Base-by-base conservation (phyloP, 2,329 filamentous ascomycete species). In the Sporothrix inflata region DNA sequence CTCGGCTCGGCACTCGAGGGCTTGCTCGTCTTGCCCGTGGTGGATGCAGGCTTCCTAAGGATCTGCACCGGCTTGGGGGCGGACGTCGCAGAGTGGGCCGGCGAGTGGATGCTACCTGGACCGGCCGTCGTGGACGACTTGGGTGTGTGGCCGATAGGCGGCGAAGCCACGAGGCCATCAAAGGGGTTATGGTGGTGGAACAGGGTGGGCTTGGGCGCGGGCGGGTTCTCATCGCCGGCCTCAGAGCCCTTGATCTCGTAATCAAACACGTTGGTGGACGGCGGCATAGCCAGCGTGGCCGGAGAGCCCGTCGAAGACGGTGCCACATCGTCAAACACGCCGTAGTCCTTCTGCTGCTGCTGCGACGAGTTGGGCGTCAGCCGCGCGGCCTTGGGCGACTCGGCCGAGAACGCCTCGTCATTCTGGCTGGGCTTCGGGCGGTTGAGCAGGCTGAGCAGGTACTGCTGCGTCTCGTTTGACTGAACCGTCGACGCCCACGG, bases 381-480 rank as follows among this genome's bases (percentile, higher is more conserved):
- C 79, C 78, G 38, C 75, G 79, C 78, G 34, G 83, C 81, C 71
- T 84, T 83, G 27, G 83, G 79, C 14, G 81, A 77, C 74, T 86
- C 85, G 69, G 80, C 78, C 74, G 84, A 69, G 70, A 82, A 76
- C 6, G 81, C 78, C 75, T 83, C 82, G 63, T 90, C 87, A 65
- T 83, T 84, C 79, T 91, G 89, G 72, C 85, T 84, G 14, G 89
- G 89, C 82, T 91, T 94, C 69, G 92, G 90, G 66, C 92, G 90
- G 78, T 94, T 96, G 75, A 99, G 87, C 73, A 98, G 85, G 77
- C 93, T 92, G 74, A 98, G 89, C 65, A 99, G 85, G 78, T 96
- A 92, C 75, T 95, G 91, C 81, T 97, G 92, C 4, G 94, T 93
- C 80, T 94, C 91, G 63, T 89, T 86, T 27, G 87, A 82, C 70